A percentile compares a stretch with the other conserved stretches of the same genome.
Evolutionary conservation across 2,329 filamentous ascomycete genomes (phyloP).

Genomic region (Paecilomyces niveus): DNA sequence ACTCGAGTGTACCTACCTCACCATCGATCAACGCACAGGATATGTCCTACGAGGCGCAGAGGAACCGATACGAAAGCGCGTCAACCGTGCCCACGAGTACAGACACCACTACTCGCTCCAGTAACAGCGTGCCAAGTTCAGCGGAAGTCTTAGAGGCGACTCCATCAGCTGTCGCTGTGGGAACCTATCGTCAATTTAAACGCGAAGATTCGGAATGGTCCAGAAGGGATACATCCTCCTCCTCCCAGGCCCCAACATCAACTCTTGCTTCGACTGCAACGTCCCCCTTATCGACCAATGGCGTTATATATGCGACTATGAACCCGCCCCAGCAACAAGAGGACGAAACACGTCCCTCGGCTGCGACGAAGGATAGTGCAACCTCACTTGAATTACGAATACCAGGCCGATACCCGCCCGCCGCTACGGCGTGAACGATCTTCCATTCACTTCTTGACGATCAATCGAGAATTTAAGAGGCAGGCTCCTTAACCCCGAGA

Average conservation of each 20-base stretch:
- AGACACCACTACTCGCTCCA: conserved; percentile 25
- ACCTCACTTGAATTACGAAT: conserved; percentile 27
- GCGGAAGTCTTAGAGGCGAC: conserved; percentile 14
- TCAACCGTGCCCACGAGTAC: conserved; percentile 28
- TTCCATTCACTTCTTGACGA: neutral
- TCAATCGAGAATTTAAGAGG: neutral
- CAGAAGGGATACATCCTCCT: conserved; percentile 6
- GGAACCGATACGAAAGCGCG: conserved; percentile 22
- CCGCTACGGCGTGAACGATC: neutral
- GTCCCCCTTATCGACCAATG: conserved; percentile 5
- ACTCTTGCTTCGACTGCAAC: conserved; percentile 5
- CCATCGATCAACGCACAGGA: conserved; percentile 1
- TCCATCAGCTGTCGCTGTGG: conserved; percentile 4
- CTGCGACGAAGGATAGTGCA: conserved; percentile 19
- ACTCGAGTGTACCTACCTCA: neutral
- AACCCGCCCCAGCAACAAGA: conserved; percentile 3
- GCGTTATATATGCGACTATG: neutral
- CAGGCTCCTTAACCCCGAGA: neutral
- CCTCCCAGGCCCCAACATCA: conserved; percentile 4
- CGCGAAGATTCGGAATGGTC: conserved; percentile 7
- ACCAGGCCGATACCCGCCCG: conserved; percentile 27
- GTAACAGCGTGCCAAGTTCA: conserved; percentile 26
- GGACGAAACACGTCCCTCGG: conserved; percentile 9
- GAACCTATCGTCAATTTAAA: conserved; percentile 5
- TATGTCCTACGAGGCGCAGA: conserved; percentile 10